Evolutionary conservation across 176 grass and related monocot species (phyloP).

Genomic region (Musa itinerans): DNA sequence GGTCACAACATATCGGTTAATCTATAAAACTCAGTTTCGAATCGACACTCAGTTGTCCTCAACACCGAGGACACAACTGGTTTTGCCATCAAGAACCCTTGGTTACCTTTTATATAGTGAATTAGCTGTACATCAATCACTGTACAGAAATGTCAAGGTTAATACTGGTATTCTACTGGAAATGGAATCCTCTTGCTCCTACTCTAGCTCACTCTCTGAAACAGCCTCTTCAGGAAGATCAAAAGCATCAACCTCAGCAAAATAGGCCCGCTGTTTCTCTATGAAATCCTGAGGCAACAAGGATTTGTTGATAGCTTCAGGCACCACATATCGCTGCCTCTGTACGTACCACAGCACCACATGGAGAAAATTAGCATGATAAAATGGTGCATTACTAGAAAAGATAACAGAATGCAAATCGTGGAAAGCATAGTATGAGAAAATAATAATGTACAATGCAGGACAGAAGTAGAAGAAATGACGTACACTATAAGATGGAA

Average conservation of each 20-base stretch:
- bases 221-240: constrained; percentile 36
- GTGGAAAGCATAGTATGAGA: too few relatives aligned
- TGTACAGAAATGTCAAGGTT: constrained; percentile 5
- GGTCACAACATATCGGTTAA: too few relatives aligned
- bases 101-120: too few relatives aligned
- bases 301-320: neutral
- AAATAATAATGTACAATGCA: too few relatives aligned
- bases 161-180: neutral
- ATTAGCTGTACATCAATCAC: neutral
- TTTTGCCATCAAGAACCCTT: too few relatives aligned
- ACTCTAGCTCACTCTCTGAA: constrained; percentile 37
- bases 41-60: too few relatives aligned
- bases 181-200: neutral
- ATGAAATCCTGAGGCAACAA: constrained; percentile 36
- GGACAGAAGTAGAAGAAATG: too few relatives aligned
- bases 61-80: too few relatives aligned
- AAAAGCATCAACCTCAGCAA: constrained; percentile 46
- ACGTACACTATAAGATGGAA: too few relatives aligned
- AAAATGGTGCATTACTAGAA: neutral
- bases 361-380: neutral
- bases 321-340: neutral
- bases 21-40: too few relatives aligned
- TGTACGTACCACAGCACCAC: neutral
- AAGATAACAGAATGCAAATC: neutral
- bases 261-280: constrained; percentile 41